Base-by-base conservation (phyloP, 305 asterid genomes). In the Withania somnifera region DNA sequence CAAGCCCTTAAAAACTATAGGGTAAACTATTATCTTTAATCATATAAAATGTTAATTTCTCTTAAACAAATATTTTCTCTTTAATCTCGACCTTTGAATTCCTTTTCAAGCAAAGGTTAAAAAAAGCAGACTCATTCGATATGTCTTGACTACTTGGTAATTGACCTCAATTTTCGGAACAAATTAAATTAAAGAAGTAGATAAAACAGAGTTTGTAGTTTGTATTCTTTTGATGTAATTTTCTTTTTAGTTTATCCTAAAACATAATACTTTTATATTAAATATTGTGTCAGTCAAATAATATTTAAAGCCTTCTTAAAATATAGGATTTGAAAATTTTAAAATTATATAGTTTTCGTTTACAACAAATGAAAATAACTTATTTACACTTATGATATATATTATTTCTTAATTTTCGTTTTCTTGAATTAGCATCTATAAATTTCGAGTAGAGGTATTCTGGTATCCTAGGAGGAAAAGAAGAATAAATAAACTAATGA, bases 151-250 rank as follows among this genome's bases (percentile, higher is more conserved):
- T 11, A 84, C 79, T 36, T 81, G 6, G 6, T 36, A 36, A 81
- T 87, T 86, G 80, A 86, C 88, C 86, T 84, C 82, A 85, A 85
- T 86, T 89, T 56, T 79, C 5, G 85, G 85, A 80, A 54, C 56
- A 24, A 83, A 36, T 36, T 36, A 36, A 36, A 7, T 26, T 28
- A 82, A 56, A 22, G 54, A 77, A 42, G 36, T 77, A 32, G 42
- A 52, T 42, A 82, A 11, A 34, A 64, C 36, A 76, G 11, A 53
- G 1, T 53, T n/a, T 53, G 60, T 30, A 30, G 38, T 34, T 34
- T 34, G 3, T 34, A 6, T 34, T 1, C 3, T 3, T 34, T 4
- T 36, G 6, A 36, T 36, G 6, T 4, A 36, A 36, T 36, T 3
- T 36, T 7, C 40, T 4, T 36, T 36, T 36, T 5, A 3, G 5